phyloP scores from a whole-genome alignment of 306 rosid genomes.

The Cicer yamashitae region DNA sequence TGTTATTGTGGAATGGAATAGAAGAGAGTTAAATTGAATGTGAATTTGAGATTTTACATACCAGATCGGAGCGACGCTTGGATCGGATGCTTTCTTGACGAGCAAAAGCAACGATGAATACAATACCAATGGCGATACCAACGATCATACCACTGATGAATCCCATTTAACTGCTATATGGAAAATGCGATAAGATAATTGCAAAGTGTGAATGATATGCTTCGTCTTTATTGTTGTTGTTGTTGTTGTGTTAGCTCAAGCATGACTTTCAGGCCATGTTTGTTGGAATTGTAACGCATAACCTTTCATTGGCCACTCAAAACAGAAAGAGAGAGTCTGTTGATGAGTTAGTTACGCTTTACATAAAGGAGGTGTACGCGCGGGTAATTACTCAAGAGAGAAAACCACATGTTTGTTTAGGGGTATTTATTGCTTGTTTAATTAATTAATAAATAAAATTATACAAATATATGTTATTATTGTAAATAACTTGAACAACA shows the following conservation, averaged over 20 bases:
- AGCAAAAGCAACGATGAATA: constrained; percentile 66
- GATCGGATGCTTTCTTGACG: constrained; percentile 63
- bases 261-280: constrained; percentile 40
- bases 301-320: constrained; percentile 38
- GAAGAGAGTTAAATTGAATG: constrained; percentile 1
- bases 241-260: constrained; percentile 32
- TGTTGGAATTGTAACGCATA: constrained; percentile 39
- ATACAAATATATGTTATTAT: background rate
- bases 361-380: background rate
- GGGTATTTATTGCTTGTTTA: constrained; percentile 36
- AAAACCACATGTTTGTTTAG: background rate
- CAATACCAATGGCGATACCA: constrained; percentile 72
- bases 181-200: constrained; percentile 31
- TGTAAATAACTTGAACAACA: background rate
- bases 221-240: background rate
- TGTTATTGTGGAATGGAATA: background rate
- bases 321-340: constrained; percentile 5
- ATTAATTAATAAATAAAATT: background rate
- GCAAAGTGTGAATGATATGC: constrained; percentile 4
- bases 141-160: constrained; percentile 68
- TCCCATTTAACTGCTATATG: constrained; percentile 53
- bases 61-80: constrained; percentile 78
- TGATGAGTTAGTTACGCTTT: constrained; percentile 39
- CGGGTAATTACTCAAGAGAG: constrained; percentile 13
- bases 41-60: constrained; percentile 24